phyloP scores from a whole-genome alignment of 495 filamentous ascomycete species.

The Geoglossum glabrum region DNA sequence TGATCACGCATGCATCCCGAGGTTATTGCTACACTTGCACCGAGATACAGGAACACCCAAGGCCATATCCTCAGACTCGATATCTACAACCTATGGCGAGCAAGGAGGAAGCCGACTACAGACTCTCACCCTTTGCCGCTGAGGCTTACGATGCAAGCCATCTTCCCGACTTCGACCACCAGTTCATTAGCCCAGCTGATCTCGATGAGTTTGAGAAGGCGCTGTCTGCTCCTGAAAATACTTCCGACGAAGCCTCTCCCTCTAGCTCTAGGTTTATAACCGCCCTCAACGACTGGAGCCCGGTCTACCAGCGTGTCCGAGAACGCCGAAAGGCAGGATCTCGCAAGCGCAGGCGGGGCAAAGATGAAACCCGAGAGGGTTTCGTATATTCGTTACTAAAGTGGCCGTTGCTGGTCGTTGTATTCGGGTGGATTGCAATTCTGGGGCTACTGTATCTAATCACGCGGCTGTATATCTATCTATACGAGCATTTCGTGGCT shows the following conservation, averaged over 20 bases:
- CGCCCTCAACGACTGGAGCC: conserved; percentile 26
- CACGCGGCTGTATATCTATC: conserved; percentile 71
- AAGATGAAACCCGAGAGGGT: conserved; percentile 86
- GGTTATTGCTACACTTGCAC: neutral
- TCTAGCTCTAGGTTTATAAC: conserved; percentile 19
- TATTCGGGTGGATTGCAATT: conserved; percentile 59
- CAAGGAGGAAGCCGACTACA: conserved; percentile 15
- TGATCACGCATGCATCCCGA: neutral
- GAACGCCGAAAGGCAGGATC: neutral
- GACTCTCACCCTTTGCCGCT: conserved; percentile 11
- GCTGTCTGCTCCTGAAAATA: conserved; percentile 19
- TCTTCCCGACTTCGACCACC: conserved; percentile 22
- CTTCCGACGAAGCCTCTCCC: conserved; percentile 15
- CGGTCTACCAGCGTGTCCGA: conserved; percentile 22
- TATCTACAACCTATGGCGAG: conserved; percentile 15
- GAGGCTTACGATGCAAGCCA: conserved; percentile 17
- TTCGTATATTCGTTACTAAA: conserved; percentile 74
- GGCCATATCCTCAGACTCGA: neutral
- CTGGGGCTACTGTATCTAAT: conserved; percentile 49
- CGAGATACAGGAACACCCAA: neutral
- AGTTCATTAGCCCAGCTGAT: conserved; percentile 20
- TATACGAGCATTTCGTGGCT: conserved; percentile 62
- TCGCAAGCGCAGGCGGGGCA: conserved; percentile 12
- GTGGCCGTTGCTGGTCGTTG: conserved; percentile 70
- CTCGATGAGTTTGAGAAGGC: conserved; percentile 21